Evolutionary conservation across 805 yeast species (phyloP).

Genomic region (Debaryomyces hansenii): DNA sequence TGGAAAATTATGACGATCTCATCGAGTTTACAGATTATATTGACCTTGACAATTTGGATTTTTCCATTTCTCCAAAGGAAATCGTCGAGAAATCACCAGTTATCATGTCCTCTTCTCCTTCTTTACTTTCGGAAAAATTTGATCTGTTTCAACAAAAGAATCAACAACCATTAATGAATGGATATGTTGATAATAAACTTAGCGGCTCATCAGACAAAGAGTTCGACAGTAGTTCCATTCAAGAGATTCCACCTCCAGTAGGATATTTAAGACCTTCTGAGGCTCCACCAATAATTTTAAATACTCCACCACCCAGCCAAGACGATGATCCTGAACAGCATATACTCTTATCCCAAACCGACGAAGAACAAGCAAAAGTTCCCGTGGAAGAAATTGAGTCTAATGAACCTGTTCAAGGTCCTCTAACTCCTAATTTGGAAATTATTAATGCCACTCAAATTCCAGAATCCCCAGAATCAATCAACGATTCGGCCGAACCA

Average conservation of each 20-base stretch:
- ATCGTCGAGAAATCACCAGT: not conserved
- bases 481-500: not conserved
- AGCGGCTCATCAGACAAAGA: not conserved
- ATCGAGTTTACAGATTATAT: slow-evolving; percentile 43
- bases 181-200: not conserved
- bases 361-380: not conserved
- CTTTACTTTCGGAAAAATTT: not conserved
- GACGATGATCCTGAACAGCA: not conserved
- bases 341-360: not conserved
- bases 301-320: slow-evolving; percentile 7
- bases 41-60: slow-evolving; percentile 38
- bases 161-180: not conserved
- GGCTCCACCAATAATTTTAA: not conserved
- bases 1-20: slow-evolving; percentile 26
- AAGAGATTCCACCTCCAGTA: not conserved
- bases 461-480: slow-evolving; percentile 9
- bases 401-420: not conserved
- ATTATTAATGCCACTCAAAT: slow-evolving; percentile 4
- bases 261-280: not conserved
- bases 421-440: slow-evolving; percentile 10
- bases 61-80: slow-evolving; percentile 21
- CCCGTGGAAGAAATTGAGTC: not conserved
- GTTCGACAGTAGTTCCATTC: not conserved
- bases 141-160: not conserved
- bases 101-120: not conserved